Evolutionary conservation across 805 yeast species (phyloP).

Genomic region (Nakazawaea populi): DNA sequence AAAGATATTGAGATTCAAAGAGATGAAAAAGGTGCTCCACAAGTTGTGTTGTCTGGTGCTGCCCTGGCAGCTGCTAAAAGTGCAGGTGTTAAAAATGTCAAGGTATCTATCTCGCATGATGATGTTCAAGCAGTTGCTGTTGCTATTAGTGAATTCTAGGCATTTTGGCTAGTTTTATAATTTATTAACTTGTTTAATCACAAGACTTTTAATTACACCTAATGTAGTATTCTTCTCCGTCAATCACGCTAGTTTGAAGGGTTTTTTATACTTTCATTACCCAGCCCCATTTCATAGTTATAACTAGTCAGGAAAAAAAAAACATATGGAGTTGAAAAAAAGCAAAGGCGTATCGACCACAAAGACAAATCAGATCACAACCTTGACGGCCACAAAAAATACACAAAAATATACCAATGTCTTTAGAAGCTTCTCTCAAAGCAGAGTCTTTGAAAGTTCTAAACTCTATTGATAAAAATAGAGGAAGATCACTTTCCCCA

Average conservation of each 20-base stretch:
- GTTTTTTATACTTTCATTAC: not conserved
- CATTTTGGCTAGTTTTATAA: not conserved
- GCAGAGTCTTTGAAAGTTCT: slow-evolving; percentile 8
- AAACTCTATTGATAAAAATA: slow-evolving; percentile 2
- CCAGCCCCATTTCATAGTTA: not conserved
- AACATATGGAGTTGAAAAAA: not conserved
- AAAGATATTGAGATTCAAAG: slow-evolving; percentile 84
- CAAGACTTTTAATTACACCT: too few species aligned
- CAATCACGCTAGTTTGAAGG: not conserved
- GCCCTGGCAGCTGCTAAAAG: slow-evolving; percentile 70
- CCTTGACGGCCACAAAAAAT: not conserved
- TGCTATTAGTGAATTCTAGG: slow-evolving; percentile 62
- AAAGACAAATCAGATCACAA: not conserved
- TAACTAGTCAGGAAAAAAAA: not conserved
- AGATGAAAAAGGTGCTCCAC: slow-evolving; percentile 73
- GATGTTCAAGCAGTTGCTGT: slow-evolving; percentile 98
- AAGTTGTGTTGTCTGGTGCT: slow-evolving; percentile 67
- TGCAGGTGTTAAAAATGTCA: slow-evolving; percentile 65
- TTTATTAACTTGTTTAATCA: too few species aligned
- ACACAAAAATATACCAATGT: slow-evolving; percentile 1
- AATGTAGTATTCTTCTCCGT: not conserved
- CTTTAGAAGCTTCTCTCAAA: slow-evolving; percentile 8
- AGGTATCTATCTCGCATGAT: slow-evolving; percentile 92
- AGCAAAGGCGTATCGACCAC: not conserved
- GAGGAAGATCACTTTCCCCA: slow-evolving; percentile 8